Base-by-base conservation (phyloP, 768 basidiomycete species). In the Kwoniella dendrophila region DNA sequence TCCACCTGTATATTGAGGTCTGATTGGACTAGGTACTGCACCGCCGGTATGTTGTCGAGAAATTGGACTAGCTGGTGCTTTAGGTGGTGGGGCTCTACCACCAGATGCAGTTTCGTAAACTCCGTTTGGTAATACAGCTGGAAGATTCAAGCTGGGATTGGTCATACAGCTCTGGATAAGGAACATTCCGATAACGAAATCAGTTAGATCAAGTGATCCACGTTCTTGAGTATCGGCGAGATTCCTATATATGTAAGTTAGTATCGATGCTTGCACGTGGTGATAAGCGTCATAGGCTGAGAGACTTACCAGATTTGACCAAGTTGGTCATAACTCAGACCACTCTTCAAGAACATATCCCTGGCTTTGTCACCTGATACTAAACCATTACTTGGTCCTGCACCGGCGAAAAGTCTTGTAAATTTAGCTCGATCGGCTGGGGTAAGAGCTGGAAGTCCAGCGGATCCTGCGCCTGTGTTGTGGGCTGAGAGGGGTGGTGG, bases 161-260 rank as follows among this genome's bases (percentile, higher is more conserved):
- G 88, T 86, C 93, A 97, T 96, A 38, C 85, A 81, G n/a, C 86
- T 88, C 79, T 97, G 93, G 67, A 98, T 93, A 75, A 97, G 85
- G 79, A 91, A 92, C 93, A 96, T 94, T 40, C 88, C 96, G 72
- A 99, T 86, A 62, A 89, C 88, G 75, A 99, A 99, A 80, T 99
- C 96, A 45, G 88, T 83, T 16, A 86, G 81, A 77, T 99, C 96
- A 62, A 99, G 86, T 12, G 84, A 82, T 53, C 96, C 95, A 63
- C 96, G 85, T 68, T 89, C 86, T 79, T 94, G 90, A 3, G 93
- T 94, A 78, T 99, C 96, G n/a, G 94, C 89, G 38, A 99, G 84
- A 66, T 84, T 88, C 94, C 93, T 96, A 70, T 2, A 49, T 56
- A 11, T 33, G 51, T 52, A 20, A 14, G 40, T 43, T 43, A 27